Evolutionary conservation across 768 basidiomycete genomes (phyloP), one percentile per base, ranked within the genome.

Genomic region (Cyclocybe cylindracea): DNA sequence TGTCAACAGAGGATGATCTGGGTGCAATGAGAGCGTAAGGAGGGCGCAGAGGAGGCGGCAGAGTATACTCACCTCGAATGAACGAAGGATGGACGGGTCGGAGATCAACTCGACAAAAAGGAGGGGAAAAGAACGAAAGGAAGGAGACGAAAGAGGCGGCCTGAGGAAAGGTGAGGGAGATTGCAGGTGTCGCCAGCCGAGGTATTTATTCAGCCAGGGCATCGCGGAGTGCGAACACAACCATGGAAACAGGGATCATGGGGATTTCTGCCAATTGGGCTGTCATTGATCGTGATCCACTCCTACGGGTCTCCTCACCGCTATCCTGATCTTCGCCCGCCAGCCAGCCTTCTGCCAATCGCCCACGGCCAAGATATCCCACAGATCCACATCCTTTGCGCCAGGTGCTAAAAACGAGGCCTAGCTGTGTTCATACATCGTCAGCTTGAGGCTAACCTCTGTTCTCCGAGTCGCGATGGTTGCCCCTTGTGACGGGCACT

Each of bases 1-100:
- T 87, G 70, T 85, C 85, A 80, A 87, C 24, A 87, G 85, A 85
- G 80, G 74, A 61, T 78, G 78, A 81, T 82, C 82, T 83, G 65
- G 49, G 16, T 48, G 39, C 47, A 18, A 36, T 18, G 42, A 54
- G 55, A 39, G 41, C 44, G 24, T 14, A 33, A 33, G 42, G 52
- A 37, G 16, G 31, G 44, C 46, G n/a, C 44, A 42, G 40, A 14
- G 32, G 47, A 44, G 48, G 38, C 36, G 37, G 44, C 6, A n/a
- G n/a, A 41, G 7, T 10, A 10, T 10, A 62, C 73, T 58, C 53
- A 80, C 80, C 80, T 77, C 74, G 74, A 66, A 64, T 66, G 71
- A 78, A 82, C 66, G 74, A 82, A 83, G 77, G 71, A 71, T 72
- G 60, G 58, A 65, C 68, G 67, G 73, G 82, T 79, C 79, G 83